Evolutionary conservation across 495 filamentous ascomycete species (phyloP).

Genomic region (Xylaria acuta): DNA sequence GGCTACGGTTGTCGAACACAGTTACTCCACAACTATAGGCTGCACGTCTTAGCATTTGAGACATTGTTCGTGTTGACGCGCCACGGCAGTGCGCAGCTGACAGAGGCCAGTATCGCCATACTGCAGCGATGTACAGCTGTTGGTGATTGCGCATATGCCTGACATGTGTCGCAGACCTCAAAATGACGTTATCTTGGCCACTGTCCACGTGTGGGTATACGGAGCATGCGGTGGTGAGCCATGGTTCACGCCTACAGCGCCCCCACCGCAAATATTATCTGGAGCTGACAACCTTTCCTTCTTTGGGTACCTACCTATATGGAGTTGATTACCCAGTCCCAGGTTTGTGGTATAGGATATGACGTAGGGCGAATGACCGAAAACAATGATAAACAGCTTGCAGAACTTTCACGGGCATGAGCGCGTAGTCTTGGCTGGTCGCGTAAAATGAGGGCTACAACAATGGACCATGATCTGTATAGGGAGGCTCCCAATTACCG

Average conservation of each 20-base stretch:
- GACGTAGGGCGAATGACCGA: not conserved
- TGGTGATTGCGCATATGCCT: conserved; percentile 20
- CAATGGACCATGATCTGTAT: not conserved
- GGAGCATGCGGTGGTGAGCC: not conserved
- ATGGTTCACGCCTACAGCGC: not conserved
- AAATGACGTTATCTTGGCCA: conserved; percentile 14
- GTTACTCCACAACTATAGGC: not conserved
- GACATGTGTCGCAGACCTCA: conserved; percentile 12
- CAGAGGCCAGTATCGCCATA: too few relatives aligned
- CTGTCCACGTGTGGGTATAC: not conserved
- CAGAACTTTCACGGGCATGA: too few relatives aligned
- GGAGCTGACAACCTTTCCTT: not conserved
- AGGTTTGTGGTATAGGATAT: not conserved
- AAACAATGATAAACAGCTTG: not conserved
- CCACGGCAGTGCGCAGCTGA: not conserved
- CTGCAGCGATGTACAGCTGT: conserved; percentile 6
- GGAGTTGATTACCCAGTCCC: not conserved
- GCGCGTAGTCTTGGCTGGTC: too few relatives aligned
- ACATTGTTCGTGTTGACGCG: not conserved
- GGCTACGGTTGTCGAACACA: not conserved
- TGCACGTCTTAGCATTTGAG: not conserved
- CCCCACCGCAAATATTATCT: not conserved
- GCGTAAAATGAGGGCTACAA: too few relatives aligned
- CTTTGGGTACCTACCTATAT: conserved; percentile 1
- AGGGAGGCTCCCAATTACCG: not conserved